Conservation (phyloP, 179 eudicot genomes). For the Kewa caespitosa region DNA sequence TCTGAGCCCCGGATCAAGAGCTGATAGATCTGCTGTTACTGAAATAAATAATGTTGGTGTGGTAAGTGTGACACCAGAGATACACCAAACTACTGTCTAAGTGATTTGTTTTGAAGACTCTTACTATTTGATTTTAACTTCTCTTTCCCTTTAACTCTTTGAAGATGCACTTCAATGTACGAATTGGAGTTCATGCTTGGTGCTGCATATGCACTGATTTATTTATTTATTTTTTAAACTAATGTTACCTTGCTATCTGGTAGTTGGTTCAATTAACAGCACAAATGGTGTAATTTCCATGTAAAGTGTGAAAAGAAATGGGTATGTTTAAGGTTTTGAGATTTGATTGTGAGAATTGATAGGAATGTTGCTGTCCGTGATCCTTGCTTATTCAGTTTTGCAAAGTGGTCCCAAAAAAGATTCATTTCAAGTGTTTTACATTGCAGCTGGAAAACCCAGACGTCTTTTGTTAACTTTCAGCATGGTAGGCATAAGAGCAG, state of each 20-base stretch:
- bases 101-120: background rate
- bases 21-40: constrained; percentile 32
- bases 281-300: background rate
- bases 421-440: background rate
- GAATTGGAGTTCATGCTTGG: background rate
- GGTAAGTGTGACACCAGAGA: constrained; percentile 34
- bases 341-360: background rate
- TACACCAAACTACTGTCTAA: background rate
- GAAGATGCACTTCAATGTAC: background rate
- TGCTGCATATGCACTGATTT: no score
- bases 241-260: no score
- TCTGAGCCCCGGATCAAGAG: constrained; percentile 40
- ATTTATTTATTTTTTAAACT: no score
- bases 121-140: background rate
- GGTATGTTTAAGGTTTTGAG: background rate
- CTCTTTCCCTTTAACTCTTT: background rate
- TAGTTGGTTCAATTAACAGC: background rate
- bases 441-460: background rate
- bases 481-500: background rate
- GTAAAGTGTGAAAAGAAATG: background rate
- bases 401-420: background rate
- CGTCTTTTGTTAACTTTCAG: background rate
- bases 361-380: background rate
- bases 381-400: background rate
- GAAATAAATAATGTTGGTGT: constrained; percentile 60